A percentile compares a stretch with the other conserved stretches of the same genome.
Conservation (phyloP, 2,329 filamentous ascomycete genomes). For the Colletotrichum spaethianum region DNA sequence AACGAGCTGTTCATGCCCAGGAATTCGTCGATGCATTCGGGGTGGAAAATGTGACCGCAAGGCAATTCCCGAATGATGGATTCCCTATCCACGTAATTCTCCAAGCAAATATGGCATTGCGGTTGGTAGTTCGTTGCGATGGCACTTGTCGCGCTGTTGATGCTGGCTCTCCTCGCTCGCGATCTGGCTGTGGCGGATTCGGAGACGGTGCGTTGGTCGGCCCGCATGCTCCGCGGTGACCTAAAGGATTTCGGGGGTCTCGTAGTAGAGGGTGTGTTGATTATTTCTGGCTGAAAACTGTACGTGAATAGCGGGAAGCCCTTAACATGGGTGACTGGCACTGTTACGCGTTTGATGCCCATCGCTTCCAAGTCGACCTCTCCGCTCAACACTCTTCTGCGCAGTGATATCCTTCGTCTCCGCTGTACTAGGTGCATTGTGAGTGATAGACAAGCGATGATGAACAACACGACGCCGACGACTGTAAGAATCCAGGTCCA, state of each 20-base stretch:
- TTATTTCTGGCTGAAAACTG: slow-evolving; percentile 65
- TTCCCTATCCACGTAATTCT: slow-evolving; percentile 78
- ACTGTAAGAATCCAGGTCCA: slow-evolving; percentile 86
- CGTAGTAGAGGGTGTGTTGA: slow-evolving; percentile 54
- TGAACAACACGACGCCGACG: slow-evolving; percentile 76
- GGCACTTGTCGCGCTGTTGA: slow-evolving; percentile 53
- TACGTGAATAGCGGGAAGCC: slow-evolving; percentile 87
- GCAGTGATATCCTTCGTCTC: slow-evolving; percentile 76
- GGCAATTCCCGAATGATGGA: slow-evolving; percentile 87
- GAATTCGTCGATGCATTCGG: slow-evolving; percentile 91
- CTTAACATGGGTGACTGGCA: slow-evolving; percentile 79
- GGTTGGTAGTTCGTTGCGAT: slow-evolving; percentile 78
- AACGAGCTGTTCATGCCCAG: slow-evolving; percentile 84
- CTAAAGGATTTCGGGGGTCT: slow-evolving; percentile 50
- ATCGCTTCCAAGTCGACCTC: slow-evolving; percentile 90
- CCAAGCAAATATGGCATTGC: slow-evolving; percentile 90
- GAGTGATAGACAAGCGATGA: slow-evolving; percentile 77
- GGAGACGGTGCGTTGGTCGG: slow-evolving; percentile 39
- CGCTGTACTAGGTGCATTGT: slow-evolving; percentile 85
- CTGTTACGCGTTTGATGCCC: slow-evolving; percentile 85
- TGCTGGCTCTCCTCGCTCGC: slow-evolving; percentile 56
- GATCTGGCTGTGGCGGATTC: slow-evolving; percentile 36
- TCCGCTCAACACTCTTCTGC: slow-evolving; percentile 79
- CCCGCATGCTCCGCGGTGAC: slow-evolving; percentile 42
- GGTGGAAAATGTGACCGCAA: slow-evolving; percentile 94